phyloP scores from a whole-genome alignment of 805 yeast species.

The Yarrowia sp. region DNA sequence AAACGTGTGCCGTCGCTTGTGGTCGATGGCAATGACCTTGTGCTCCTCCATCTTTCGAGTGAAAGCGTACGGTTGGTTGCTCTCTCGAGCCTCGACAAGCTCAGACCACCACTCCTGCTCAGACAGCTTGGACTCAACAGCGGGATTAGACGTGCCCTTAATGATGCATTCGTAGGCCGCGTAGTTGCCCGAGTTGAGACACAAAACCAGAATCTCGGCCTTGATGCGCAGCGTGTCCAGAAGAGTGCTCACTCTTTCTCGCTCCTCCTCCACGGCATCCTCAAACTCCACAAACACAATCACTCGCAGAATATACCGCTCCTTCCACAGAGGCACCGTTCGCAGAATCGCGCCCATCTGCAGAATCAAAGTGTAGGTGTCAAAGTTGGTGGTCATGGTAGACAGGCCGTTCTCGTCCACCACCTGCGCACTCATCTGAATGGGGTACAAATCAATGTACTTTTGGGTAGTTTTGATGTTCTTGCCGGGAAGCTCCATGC shows the following conservation, averaged over 20 bases:
- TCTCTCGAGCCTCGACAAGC: slow-evolving; percentile 36
- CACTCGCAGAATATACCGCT: slow-evolving; percentile 69
- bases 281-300: slow-evolving; percentile 84
- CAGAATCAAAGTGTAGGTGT: slow-evolving; percentile 88
- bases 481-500: slow-evolving; percentile 57
- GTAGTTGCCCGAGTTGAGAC: slow-evolving; percentile 56
- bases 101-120: slow-evolving; percentile 88
- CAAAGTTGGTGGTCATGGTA: slow-evolving; percentile 83
- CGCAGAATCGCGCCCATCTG: slow-evolving; percentile 91
- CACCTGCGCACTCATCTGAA: slow-evolving; percentile 89
- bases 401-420: slow-evolving; percentile 64
- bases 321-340: slow-evolving; percentile 92
- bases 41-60: slow-evolving; percentile 3
- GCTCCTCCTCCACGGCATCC: slow-evolving; percentile 70
- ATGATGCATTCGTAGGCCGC: slow-evolving; percentile 71
- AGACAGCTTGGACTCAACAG: slow-evolving; percentile 39
- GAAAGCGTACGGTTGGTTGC: slow-evolving; percentile 6
- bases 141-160: slow-evolving; percentile 48
- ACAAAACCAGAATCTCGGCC: slow-evolving; percentile 73
- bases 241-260: slow-evolving; percentile 56
- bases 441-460: slow-evolving; percentile 88
- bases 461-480: slow-evolving; percentile 32
- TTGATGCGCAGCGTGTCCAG: slow-evolving; percentile 77
- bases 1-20: slow-evolving; percentile 42
- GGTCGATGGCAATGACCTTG: slow-evolving; percentile 23